phyloP scores from a whole-genome alignment of 352 stramenopile species.

The Pseudoperonospora humuli region DNA sequence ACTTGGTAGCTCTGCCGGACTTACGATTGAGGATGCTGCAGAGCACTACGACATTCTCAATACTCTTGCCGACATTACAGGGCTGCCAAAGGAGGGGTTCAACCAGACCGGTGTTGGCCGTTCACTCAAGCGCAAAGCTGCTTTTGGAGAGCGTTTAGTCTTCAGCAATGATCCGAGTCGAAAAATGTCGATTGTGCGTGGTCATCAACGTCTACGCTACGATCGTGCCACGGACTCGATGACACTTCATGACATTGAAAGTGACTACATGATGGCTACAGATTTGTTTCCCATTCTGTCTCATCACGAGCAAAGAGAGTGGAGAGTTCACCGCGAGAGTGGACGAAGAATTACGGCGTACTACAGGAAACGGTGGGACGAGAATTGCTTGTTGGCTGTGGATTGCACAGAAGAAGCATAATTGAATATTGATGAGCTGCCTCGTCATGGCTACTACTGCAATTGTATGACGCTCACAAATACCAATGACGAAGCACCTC shows the following conservation, averaged over 20 bases:
- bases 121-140: slow-evolving; percentile 37
- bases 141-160: slow-evolving; percentile 23
- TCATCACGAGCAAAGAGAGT: slow-evolving; percentile 13
- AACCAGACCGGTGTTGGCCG: slow-evolving; percentile 43
- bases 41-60: slow-evolving; percentile 59
- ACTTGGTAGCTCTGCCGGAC: slow-evolving; percentile 27
- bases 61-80: slow-evolving; percentile 53
- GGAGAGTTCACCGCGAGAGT: slow-evolving; percentile 24
- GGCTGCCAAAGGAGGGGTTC: slow-evolving; percentile 40
- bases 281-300: slow-evolving; percentile 26
- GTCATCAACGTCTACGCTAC: slow-evolving; percentile 38
- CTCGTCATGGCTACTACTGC: too few species aligned
- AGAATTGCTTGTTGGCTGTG: slow-evolving; percentile 20
- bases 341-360: slow-evolving; percentile 32
- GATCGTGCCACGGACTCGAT: slow-evolving; percentile 29
- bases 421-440: too few species aligned
- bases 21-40: slow-evolving; percentile 32
- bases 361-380: slow-evolving; percentile 39
- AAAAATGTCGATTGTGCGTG: slow-evolving; percentile 42
- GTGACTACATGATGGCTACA: slow-evolving; percentile 22
- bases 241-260: slow-evolving; percentile 34
- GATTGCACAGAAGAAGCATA: too few species aligned
- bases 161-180: slow-evolving; percentile 44
- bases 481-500: too few species aligned
- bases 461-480: too few species aligned